Percentiles rank a stretch among this genome's conserved stretches.
These are phyloP conservation scores for Talaromyces liani DNA, from an alignment of 495 filamentous ascomycete genomes.

Conservation along the genomic window DNA sequence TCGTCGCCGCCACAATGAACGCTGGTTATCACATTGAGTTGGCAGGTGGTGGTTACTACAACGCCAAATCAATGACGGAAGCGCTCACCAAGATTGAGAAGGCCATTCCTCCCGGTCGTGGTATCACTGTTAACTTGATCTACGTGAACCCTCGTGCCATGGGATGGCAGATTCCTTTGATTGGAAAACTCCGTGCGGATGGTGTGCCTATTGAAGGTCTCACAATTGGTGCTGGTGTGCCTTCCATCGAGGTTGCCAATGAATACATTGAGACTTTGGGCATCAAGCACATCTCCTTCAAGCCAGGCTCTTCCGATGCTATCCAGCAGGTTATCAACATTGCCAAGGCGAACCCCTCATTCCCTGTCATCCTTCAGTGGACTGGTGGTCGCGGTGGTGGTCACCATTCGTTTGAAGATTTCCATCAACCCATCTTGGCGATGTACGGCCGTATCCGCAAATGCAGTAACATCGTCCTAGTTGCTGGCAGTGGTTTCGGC, in stretches of 20 bases:
- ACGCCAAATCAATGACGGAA: constrained; percentile 15
- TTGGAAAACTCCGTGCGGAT: constrained; percentile 17
- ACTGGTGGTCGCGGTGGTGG: constrained; percentile 45
- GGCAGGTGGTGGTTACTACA: constrained; percentile 29
- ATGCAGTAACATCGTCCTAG: constrained; percentile 37
- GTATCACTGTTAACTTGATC: constrained; percentile 32
- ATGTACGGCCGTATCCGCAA: constrained; percentile 38
- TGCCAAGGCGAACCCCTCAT: constrained; percentile 35
- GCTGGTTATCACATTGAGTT: constrained; percentile 35
- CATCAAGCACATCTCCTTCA: constrained; percentile 42
- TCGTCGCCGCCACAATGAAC: constrained; percentile 29
- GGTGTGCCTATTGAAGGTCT: constrained; percentile 29
- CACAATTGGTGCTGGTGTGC: constrained; percentile 43
- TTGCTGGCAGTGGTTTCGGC: constrained; percentile 44
- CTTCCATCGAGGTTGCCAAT: constrained; percentile 39
- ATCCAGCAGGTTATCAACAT: constrained; percentile 42
- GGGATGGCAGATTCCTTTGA: constrained; percentile 26
- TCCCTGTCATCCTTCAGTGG: constrained; percentile 44
- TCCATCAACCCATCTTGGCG: constrained; percentile 38
- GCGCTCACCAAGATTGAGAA: constrained; percentile 23
- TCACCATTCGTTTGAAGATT: constrained; percentile 47
- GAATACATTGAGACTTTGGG: constrained; percentile 40
- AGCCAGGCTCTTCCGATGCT: constrained; percentile 36
- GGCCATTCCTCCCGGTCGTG: constrained; percentile 21
- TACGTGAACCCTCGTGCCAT: constrained; percentile 31